Percentiles rank a stretch among this genome's conserved stretches.
phyloP scores from a whole-genome alignment of 1,139 yeast genomes.

The Candida labiduridarum region DNA sequence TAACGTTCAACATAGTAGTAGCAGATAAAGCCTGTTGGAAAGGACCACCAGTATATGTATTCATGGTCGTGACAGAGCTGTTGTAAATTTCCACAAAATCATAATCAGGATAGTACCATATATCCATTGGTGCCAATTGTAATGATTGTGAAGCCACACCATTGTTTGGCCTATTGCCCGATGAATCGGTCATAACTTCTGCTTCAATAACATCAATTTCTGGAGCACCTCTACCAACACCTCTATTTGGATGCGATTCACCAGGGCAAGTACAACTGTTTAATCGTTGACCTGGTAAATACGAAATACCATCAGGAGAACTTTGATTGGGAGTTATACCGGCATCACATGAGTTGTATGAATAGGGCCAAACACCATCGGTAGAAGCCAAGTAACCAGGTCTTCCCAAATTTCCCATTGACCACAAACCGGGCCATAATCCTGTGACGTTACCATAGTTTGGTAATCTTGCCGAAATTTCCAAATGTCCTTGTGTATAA shows the following conservation, averaged over 20 bases:
- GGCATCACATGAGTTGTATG: constrained; percentile 82
- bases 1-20: constrained; percentile 64
- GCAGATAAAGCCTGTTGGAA: constrained; percentile 85
- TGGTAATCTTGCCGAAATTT: constrained; percentile 71
- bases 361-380: constrained; percentile 89
- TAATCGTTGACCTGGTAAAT: constrained; percentile 75
- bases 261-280: constrained; percentile 72
- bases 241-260: constrained; percentile 79
- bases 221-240: constrained; percentile 86
- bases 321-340: constrained; percentile 90
- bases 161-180: constrained; percentile 26
- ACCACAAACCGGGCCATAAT: constrained; percentile 91
- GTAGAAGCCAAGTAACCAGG: constrained; percentile 81
- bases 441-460: constrained; percentile 74
- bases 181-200: constrained; percentile 48
- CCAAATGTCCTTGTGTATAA: constrained; percentile 74
- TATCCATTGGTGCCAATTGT: constrained; percentile 84
- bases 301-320: constrained; percentile 77
- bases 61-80: constrained; percentile 63
- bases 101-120: constrained; percentile 85
- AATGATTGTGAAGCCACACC: constrained; percentile 82
- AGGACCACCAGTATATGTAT: constrained; percentile 81
- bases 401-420: constrained; percentile 83
- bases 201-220: constrained; percentile 88
- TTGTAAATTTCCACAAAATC: constrained; percentile 69